phyloP scores from a whole-genome alignment of 192 early-diverging fungal genomes.

The Coemansia sp. region DNA sequence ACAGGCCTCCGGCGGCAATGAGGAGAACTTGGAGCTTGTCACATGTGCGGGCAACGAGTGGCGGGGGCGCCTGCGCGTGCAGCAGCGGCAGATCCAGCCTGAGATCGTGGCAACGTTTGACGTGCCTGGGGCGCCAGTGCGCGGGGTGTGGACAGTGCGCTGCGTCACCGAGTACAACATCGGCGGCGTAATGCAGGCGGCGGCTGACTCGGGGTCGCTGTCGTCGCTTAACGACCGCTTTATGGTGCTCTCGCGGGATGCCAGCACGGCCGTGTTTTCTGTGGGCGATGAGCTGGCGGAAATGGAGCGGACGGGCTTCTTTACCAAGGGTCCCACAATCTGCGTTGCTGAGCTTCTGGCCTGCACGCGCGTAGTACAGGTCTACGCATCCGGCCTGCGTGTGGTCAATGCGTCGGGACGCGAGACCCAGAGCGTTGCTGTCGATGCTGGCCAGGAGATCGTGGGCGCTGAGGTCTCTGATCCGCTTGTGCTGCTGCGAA shows the following conservation, averaged over 20 bases:
- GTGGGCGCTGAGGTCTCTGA: conserved; percentile 77
- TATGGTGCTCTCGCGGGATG: conserved; percentile 47
- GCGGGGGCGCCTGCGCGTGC: conserved; percentile 63
- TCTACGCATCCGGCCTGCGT: conserved; percentile 73
- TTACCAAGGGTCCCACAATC: conserved; percentile 76
- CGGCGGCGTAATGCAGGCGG: conserved; percentile 48
- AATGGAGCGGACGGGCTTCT: conserved; percentile 74
- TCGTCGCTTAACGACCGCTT: conserved; percentile 38
- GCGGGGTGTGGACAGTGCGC: conserved; percentile 48
- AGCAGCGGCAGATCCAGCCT: conserved; percentile 67
- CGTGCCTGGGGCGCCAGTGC: conserved; percentile 50
- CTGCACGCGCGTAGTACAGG: conserved; percentile 80
- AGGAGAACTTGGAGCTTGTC: conserved; percentile 61
- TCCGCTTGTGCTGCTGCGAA: conserved; percentile 78
- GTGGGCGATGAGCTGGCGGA: conserved; percentile 85
- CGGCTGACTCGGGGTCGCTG: conserved; percentile 32
- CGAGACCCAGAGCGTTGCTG: conserved; percentile 30
- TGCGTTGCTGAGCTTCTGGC: conserved; percentile 72
- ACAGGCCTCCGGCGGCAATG: neutral
- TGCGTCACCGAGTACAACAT: conserved; percentile 49
- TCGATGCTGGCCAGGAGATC: conserved; percentile 50
- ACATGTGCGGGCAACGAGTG: conserved; percentile 63
- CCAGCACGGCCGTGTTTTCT: conserved; percentile 63
- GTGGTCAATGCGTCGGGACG: conserved; percentile 64
- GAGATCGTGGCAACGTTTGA: conserved; percentile 64